Evolutionary conservation across 83 land plant species (phyloP), one percentile per base, ranked within the genome.

Genomic region (Larix sibirica): DNA sequence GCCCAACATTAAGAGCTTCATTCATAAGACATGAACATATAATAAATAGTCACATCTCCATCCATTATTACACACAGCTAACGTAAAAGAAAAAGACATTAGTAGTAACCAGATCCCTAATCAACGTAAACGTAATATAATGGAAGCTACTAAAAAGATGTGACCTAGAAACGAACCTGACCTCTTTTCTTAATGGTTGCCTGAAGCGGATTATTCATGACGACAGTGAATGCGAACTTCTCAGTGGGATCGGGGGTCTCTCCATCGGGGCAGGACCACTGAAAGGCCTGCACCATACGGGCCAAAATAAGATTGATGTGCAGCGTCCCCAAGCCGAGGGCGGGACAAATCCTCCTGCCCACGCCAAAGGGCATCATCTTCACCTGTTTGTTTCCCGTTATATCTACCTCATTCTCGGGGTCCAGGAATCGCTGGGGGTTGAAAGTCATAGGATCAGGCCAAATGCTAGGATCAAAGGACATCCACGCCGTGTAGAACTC

Each of bases 321-420:
- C 7, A 88, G 74, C 36, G 85, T 93, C 17, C 86, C 95, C 89
- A 93, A 81, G 17, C 79, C 70, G 63, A 91, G 66, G 0, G 91
- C 93, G 12, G 95, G 95, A 82, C 95, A 93, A 1, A 93, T 95
- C 87, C 98, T 74, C 86, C 98, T 63, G 44, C 89, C 98, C 77
- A 85, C 89, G 3, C 98, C 98, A 62, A 93, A 93, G 33, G 98
- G 96, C 80, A 96, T 87, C 92, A 91, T 90, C 83, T 85, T 89
- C 71, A 96, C 84, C 6, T 82, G 93, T 23, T 75, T 87, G 42
- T 83, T 81, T 4, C 95, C 95, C 6, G 90, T 87, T 1, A 94
- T 93, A 66, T 94, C 98, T 12, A 91, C 94, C 2, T 87, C 96
- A 77, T 89, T 96, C 14, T 84, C 74, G 1, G 90, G 95, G 2